Evolutionary conservation across 1,284 basidiomycete genomes (phyloP).

Genomic region (Trichosporon sp.): DNA sequence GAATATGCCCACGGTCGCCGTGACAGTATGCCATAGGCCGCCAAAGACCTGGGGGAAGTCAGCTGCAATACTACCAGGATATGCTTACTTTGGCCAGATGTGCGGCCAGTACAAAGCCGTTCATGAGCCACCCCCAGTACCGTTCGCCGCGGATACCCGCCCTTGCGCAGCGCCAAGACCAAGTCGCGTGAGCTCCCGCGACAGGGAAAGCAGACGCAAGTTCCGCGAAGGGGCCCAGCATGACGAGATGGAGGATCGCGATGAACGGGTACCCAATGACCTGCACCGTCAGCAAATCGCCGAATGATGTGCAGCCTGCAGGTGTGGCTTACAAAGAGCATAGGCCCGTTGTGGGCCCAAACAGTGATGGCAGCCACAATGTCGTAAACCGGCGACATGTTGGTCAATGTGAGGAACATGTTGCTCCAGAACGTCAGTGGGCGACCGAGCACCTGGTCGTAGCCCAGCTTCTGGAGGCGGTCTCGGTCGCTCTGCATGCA

Average conservation of each 20-base stretch:
- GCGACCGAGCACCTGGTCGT: not conserved
- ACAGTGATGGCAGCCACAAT: not conserved
- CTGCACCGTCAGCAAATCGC: not conserved
- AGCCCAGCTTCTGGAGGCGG: conserved; percentile 4
- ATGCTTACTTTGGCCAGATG: not conserved
- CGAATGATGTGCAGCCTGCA: not conserved
- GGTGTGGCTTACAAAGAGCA: not conserved
- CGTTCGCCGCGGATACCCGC: not conserved
- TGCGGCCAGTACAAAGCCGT: not conserved
- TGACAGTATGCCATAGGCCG: not conserved
- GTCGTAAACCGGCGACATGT: not conserved
- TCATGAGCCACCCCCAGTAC: conserved; percentile 4
- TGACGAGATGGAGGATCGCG: not conserved
- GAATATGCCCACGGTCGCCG: not conserved
- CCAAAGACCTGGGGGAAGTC: not conserved
- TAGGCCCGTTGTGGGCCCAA: not conserved
- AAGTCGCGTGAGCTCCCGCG: conserved; percentile 1
- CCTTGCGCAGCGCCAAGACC: conserved; percentile 3
- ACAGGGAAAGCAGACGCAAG: not conserved
- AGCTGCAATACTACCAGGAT: not conserved
- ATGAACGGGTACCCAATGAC: conserved; percentile 1
- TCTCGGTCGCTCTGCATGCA: not conserved
- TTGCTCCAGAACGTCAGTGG: conserved; percentile 1
- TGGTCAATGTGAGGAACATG: not conserved
- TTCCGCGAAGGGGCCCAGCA: conserved; percentile 2